A percentile compares a stretch with the other conserved stretches of the same genome.
Conservation (phyloP, 768 basidiomycete species). For the Lentinus brumalis region DNA sequence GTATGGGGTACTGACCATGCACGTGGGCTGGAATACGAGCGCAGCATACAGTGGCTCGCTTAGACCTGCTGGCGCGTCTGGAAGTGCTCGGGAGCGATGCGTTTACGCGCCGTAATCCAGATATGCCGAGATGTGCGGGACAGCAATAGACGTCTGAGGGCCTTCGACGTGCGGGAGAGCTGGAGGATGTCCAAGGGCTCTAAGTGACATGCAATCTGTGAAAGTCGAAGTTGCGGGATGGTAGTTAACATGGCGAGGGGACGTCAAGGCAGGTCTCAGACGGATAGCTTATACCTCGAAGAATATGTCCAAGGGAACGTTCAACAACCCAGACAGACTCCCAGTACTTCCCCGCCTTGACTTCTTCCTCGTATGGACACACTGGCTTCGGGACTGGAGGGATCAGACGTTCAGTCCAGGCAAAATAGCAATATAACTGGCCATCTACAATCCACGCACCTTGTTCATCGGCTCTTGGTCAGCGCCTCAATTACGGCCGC, state of each 20-base stretch:
- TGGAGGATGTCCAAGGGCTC: conserved; percentile 25
- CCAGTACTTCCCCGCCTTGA: no score
- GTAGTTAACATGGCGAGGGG: no score
- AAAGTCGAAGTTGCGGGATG: not conserved
- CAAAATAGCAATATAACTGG: no score
- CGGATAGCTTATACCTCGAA: not conserved
- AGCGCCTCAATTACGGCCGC: no score
- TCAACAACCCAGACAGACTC: no score
- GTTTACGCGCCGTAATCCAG: conserved; percentile 21
- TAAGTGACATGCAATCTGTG: conserved; percentile 10
- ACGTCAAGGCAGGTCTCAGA: not conserved
- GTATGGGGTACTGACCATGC: conserved; percentile 1
- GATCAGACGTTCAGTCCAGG: no score
- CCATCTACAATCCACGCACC: no score
- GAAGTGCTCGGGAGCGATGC: conserved; percentile 2
- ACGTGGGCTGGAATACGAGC: conserved; percentile 5
- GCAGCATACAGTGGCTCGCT: conserved; percentile 13
- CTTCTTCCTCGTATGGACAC: no score
- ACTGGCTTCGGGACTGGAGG: no score
- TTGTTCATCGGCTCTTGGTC: no score
- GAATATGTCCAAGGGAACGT: not conserved
- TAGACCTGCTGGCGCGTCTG: conserved; percentile 7
- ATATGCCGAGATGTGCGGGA: conserved; percentile 19
- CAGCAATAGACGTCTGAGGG: conserved; percentile 14
- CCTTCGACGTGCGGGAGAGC: conserved; percentile 17